Conservation (phyloP, 176 grass and related monocot species). For the Oryza australiensis region DNA sequence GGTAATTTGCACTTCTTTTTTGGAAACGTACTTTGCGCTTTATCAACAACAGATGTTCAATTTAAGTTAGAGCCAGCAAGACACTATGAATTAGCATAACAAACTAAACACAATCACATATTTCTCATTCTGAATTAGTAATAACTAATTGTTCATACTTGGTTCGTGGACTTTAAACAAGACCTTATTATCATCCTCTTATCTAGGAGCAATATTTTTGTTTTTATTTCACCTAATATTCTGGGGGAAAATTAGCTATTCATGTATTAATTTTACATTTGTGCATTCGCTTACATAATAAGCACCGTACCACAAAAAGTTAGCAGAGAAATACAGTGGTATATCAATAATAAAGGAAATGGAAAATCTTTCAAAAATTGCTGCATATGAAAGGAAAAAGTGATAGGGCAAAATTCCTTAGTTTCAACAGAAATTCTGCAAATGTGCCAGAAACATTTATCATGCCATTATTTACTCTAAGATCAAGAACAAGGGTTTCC, state of each 20-base stretch:
- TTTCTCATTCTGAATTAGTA: constrained; percentile 22
- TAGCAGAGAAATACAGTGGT: not conserved
- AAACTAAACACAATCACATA: not conserved
- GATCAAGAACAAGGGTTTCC: not conserved
- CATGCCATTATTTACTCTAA: not conserved
- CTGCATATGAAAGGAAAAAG: not conserved
- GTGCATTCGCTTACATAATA: not conserved
- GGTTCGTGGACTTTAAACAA: not conserved
- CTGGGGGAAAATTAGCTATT: not conserved
- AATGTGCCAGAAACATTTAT: not conserved
- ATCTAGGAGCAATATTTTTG: not conserved
- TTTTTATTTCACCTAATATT: constrained; percentile 11
- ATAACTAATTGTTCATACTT: constrained; percentile 1
- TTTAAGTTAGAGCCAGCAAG: not conserved
- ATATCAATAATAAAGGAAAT: not conserved
- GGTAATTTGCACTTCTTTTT: not conserved
- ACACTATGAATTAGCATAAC: not conserved
- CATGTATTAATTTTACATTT: not conserved
- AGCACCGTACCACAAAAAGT: not conserved
- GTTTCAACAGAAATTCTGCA: not conserved
- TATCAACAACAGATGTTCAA: constrained; percentile 17
- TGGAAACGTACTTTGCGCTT: not conserved
- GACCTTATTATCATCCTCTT: constrained; percentile 1
- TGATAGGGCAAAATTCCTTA: not conserved
- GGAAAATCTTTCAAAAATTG: not conserved